phyloP scores from a whole-genome alignment of 495 filamentous ascomycete genomes.

The Penicillium robsamsonii region DNA sequence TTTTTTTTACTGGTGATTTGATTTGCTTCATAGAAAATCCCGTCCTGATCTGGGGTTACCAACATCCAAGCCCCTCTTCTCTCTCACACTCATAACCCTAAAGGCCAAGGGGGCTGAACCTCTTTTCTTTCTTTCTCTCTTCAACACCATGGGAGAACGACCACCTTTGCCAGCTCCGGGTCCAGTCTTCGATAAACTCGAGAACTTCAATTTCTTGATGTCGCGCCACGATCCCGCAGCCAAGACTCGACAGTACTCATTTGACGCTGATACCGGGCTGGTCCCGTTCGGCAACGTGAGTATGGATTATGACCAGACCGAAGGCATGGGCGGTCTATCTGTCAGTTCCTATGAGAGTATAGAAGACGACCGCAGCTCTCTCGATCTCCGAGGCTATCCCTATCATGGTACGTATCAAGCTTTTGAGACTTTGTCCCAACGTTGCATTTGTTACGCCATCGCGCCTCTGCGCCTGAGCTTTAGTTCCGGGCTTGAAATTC shows the following conservation, averaged over 20 bases:
- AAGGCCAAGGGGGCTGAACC: slow-evolving; percentile 9
- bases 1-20: slow-evolving; percentile 14
- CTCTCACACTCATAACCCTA: slow-evolving; percentile 12
- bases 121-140: slow-evolving; percentile 6
- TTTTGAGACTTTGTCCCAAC: slow-evolving; percentile 23
- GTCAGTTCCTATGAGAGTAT: slow-evolving; percentile 52
- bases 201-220: slow-evolving; percentile 46
- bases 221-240: slow-evolving; percentile 40
- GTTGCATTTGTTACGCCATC: slow-evolving; percentile 45
- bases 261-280: slow-evolving; percentile 43
- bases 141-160: slow-evolving; percentile 37
- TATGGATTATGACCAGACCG: slow-evolving; percentile 49
- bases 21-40: slow-evolving; percentile 7
- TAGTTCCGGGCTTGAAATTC: neutral
- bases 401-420: slow-evolving; percentile 42
- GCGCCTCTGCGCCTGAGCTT: slow-evolving; percentile 22
- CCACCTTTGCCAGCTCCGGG: slow-evolving; percentile 29
- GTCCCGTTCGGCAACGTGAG: slow-evolving; percentile 38
- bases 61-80: slow-evolving; percentile 2
- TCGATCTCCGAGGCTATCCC: slow-evolving; percentile 46
- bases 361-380: slow-evolving; percentile 44
- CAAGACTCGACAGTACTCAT: slow-evolving; percentile 44
- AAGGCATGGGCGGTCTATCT: slow-evolving; percentile 48
- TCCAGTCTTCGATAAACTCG: slow-evolving; percentile 36
- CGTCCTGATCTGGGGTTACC: slow-evolving; percentile 28